phyloP scores from a whole-genome alignment of 1,284 basidiomycete genomes.

The Moniliella sp. region DNA sequence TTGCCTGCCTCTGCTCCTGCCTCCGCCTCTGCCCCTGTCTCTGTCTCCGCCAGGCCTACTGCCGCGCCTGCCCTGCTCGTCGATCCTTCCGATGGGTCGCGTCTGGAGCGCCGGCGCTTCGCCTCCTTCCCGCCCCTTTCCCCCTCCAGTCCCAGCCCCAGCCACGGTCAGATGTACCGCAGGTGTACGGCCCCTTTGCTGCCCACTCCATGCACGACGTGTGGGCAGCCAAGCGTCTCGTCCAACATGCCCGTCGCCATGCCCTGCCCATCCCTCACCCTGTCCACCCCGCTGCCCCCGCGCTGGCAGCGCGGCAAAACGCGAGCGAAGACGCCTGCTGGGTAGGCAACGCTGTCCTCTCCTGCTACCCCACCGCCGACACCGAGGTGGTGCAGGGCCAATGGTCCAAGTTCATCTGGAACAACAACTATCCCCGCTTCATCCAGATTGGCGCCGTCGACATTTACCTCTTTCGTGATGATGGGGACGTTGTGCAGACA shows the following conservation, averaged over 20 bases:
- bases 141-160: too few species aligned
- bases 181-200: background rate
- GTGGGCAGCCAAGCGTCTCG: background rate
- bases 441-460: slow-evolving; percentile 13
- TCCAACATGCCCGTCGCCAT: background rate
- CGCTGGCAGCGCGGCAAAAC: slow-evolving; percentile 8
- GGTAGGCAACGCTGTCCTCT: slow-evolving; percentile 17
- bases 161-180: too few species aligned
- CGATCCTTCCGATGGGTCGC: background rate
- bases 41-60: too few species aligned
- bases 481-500: slow-evolving; percentile 11
- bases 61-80: background rate
- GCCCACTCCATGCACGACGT: background rate
- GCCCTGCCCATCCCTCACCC: background rate
- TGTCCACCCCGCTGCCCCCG: background rate
- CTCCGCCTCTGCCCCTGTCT: too few species aligned
- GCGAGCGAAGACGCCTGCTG: slow-evolving; percentile 11
- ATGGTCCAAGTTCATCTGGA: slow-evolving; percentile 24
- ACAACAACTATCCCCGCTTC: slow-evolving; percentile 18
- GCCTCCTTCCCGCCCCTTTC: too few species aligned
- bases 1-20: too few species aligned
- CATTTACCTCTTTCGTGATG: slow-evolving; percentile 21
- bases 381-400: slow-evolving; percentile 9
- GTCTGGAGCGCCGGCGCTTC: background rate
- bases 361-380: slow-evolving; percentile 15